phyloP scores from a whole-genome alignment of 2,329 filamentous ascomycete species.

The Paecilomyces sp. region DNA sequence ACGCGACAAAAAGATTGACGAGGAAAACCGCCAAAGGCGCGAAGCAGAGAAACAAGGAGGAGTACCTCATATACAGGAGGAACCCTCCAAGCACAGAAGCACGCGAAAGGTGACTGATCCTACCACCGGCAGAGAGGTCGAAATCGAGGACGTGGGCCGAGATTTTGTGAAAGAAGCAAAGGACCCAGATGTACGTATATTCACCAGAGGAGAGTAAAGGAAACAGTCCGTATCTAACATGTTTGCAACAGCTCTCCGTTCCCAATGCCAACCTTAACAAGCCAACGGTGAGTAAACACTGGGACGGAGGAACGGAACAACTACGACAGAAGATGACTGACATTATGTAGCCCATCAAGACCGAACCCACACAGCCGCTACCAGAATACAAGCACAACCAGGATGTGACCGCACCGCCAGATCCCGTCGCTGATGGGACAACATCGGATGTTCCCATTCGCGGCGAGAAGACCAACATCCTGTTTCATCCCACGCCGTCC shows the following conservation, averaged over 20 bases:
- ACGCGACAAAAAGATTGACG: constrained; percentile 65
- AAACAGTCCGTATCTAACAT: neutral
- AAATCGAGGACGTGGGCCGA: constrained; percentile 74
- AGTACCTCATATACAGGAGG: constrained; percentile 40
- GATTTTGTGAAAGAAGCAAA: constrained; percentile 63
- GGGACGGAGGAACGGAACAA: too few species aligned
- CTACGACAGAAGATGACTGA: neutral
- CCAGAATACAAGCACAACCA: constrained; percentile 78
- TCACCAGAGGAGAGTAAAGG: neutral
- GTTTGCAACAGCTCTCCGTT: constrained; percentile 57
- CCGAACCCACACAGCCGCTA: constrained; percentile 62
- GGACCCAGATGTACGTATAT: constrained; percentile 55
- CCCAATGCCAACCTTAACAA: constrained; percentile 85
- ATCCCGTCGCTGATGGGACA: constrained; percentile 70
- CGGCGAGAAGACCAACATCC: constrained; percentile 91
- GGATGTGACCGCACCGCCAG: constrained; percentile 84
- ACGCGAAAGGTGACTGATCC: constrained; percentile 71
- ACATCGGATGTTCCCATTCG: constrained; percentile 94
- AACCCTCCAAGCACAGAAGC: constrained; percentile 32
- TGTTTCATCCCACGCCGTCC: constrained; percentile 90
- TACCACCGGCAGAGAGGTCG: constrained; percentile 75
- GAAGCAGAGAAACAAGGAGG: constrained; percentile 16
- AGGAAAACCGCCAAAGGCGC: constrained; percentile 38
- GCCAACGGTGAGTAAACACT: constrained; percentile 45
- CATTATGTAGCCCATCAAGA: constrained; percentile 52